Conservation (phyloP, 495 filamentous ascomycete species). For the Pyronema omphalodes region DNA sequence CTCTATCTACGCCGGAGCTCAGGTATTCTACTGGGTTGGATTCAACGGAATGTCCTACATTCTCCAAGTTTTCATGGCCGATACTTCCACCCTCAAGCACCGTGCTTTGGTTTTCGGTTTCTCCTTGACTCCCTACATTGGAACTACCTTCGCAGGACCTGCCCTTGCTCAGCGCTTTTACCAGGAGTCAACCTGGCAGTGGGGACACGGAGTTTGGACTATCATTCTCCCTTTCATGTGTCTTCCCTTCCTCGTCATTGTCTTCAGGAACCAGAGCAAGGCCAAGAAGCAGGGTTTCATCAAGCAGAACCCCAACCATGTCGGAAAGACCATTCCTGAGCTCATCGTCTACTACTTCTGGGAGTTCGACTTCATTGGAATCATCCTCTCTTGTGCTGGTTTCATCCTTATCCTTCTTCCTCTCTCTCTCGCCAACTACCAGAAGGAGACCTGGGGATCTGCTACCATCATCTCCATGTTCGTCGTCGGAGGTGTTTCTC, state of each 20-base stretch:
- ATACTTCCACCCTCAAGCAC: constrained; percentile 45
- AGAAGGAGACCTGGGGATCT: constrained; percentile 33
- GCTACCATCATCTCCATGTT: constrained; percentile 38
- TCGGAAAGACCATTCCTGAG: constrained; percentile 30
- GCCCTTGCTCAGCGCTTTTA: constrained; percentile 31
- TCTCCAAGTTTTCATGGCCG: constrained; percentile 45
- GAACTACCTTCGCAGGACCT: constrained; percentile 37
- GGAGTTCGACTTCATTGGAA: constrained; percentile 42
- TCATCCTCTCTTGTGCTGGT: constrained; percentile 36
- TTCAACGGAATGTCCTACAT: constrained; percentile 41
- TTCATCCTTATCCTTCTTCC: constrained; percentile 47
- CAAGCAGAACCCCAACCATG: background rate
- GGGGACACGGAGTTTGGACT: constrained; percentile 44
- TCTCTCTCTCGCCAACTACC: constrained; percentile 35
- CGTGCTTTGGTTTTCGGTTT: constrained; percentile 45
- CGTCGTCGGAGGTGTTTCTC: constrained; percentile 34
- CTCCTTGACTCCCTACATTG: constrained; percentile 45
- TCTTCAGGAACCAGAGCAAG: constrained; percentile 40
- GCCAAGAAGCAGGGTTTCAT: constrained; percentile 31
- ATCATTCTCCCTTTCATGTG: constrained; percentile 40
- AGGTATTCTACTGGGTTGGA: constrained; percentile 27
- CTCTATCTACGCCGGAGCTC: constrained; percentile 31
- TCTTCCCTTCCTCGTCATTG: constrained; percentile 34
- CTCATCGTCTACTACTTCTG: constrained; percentile 33
- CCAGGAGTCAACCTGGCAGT: constrained; percentile 35